A percentile compares a stretch with the other conserved stretches of the same genome.
Evolutionary conservation across 2,329 filamentous ascomycete genomes (phyloP).

Genomic region (Talaromyces sp.): DNA sequence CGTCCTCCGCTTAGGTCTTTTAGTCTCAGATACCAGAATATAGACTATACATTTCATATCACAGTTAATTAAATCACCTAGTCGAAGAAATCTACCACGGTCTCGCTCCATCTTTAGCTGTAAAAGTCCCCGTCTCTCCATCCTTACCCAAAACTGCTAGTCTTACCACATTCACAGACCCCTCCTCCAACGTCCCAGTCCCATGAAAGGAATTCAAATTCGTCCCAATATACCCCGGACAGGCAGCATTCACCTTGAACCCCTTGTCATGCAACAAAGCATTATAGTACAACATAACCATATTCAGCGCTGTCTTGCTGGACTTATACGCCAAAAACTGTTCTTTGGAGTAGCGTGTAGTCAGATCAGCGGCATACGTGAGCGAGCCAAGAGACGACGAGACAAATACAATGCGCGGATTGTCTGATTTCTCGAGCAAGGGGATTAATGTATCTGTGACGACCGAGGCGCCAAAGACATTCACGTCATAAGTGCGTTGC

Average conservation of each 20-base stretch:
- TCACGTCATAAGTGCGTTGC: constrained; percentile 24
- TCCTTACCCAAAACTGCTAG: constrained; percentile 21
- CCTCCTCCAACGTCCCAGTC: constrained; percentile 6
- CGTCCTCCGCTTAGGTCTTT: not conserved
- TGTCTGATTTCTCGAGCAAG: constrained; percentile 24
- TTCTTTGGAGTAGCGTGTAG: constrained; percentile 18
- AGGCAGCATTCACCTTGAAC: constrained; percentile 26
- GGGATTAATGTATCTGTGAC: constrained; percentile 28
- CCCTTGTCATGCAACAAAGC: constrained; percentile 35
- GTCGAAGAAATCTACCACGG: constrained; percentile 17
- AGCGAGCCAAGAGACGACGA: constrained; percentile 26
- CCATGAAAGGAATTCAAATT: constrained; percentile 17
- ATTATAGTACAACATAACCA: constrained; percentile 43
- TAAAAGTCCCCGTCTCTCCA: constrained; percentile 21
- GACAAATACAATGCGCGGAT: constrained; percentile 27
- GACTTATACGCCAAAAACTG: constrained; percentile 35
- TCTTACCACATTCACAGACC: constrained; percentile 22
- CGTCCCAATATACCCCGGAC: constrained; percentile 24
- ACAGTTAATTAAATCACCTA: no score
- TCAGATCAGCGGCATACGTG: constrained; percentile 18
- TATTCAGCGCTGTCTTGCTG: constrained; percentile 45
- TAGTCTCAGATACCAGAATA: not conserved
- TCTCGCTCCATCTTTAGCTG: constrained; percentile 22
- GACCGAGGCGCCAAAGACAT: constrained; percentile 28
- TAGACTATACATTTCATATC: no score